Evolutionary conservation across 345 rosid genomes (phyloP).

Genomic region (Ceriops tagal): DNA sequence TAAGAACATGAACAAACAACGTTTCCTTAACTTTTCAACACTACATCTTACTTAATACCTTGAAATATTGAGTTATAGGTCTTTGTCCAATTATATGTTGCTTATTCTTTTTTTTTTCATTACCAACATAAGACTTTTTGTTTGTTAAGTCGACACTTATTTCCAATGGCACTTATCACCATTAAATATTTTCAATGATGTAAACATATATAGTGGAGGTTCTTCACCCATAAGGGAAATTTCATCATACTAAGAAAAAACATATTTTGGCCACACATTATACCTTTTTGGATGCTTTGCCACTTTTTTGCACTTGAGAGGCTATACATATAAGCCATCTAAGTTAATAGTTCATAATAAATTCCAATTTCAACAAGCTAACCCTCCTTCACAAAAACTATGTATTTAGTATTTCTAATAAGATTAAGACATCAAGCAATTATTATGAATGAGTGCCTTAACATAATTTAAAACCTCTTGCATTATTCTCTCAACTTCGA

Average conservation of each 20-base stretch:
- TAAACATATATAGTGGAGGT: no score
- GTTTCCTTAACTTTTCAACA: no score
- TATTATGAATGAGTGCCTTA: constrained; percentile 92
- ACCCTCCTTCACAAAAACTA: constrained; percentile 96
- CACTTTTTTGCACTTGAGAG: constrained; percentile 91
- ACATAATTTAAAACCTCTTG: constrained; percentile 92
- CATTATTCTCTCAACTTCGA: constrained; percentile 90
- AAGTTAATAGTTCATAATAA: constrained; percentile 70
- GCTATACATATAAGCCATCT: constrained; percentile 84
- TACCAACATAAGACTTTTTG: no score
- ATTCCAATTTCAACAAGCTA: constrained; percentile 96
- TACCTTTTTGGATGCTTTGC: constrained; percentile 95
- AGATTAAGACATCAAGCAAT: constrained; percentile 89
- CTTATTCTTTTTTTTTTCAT: no score
- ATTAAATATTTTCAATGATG: background rate
- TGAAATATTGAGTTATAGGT: no score
- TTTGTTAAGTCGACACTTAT: no score
- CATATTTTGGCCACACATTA: constrained; percentile 3
- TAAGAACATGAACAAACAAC: no score
- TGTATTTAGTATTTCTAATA: constrained; percentile 87
- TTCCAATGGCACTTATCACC: constrained; percentile 1
- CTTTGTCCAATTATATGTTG: no score
- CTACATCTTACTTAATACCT: no score
- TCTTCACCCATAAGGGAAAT: constrained; percentile 13
- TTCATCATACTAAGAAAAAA: background rate